Evolutionary conservation across 345 rosid genomes (phyloP), one percentile per base, ranked within the genome.

Genomic region (Clarkia xantiana): DNA sequence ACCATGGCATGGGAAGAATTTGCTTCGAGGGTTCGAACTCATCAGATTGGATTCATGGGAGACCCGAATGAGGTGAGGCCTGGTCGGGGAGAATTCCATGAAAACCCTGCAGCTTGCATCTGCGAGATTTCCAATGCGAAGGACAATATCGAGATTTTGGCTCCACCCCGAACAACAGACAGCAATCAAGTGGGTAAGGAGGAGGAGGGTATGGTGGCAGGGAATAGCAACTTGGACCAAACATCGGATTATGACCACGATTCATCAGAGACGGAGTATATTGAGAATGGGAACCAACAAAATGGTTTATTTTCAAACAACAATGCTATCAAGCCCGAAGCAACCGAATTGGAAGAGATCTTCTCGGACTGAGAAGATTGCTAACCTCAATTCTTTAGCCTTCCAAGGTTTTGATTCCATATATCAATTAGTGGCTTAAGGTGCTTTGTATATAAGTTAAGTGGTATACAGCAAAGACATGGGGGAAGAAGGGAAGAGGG

Each of bases 1-100:
- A 85, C 76, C 67, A 75, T 74, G 78, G 74, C 87, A 49, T 85
- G 97, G 97, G 86, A 77, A 51, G 90, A 80, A 58, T 89, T 85
- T 71, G 62, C 86, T 3, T 77, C 76, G 0, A 78, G 55, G 62
- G 78, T 89, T 42, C 62, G 65, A 40, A 59, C 55, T 29, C 55
- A 56, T 60, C 97, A 89, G 65, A 68, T 68, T 39, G 95, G 97
- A 11, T 82, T 76, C 80, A 80, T 82, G 90, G 97, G 95, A 59
- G 87, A 68, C 45, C 84, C 97, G 58, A 76, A 80, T 39, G 97
- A 85, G 66, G 57, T 68, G 52, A 87, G 71, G 62, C 85, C 83
- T 20, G 95, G 83, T 22, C 67, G 62, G 13, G 97, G 97, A 0
- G 91, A 77, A 68, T 86, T 90, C 61, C 94, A 90, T 44, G 94